phyloP scores from a whole-genome alignment of 2,329 filamentous ascomycete genomes.

The Aspergillus sp. region DNA sequence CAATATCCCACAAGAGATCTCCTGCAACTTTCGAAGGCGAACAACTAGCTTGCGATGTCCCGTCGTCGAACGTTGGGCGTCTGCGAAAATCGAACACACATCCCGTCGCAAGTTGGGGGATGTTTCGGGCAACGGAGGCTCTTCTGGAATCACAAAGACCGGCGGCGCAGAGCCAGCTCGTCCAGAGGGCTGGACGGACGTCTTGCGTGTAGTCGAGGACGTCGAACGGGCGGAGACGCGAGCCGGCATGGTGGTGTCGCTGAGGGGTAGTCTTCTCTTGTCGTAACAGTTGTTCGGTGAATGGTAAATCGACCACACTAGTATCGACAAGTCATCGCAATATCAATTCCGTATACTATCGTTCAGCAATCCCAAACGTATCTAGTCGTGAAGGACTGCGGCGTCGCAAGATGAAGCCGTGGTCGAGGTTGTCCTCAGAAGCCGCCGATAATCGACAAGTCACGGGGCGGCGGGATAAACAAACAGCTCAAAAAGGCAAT shows the following conservation, averaged over 20 bases:
- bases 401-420: background rate
- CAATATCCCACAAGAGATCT: slow-evolving; percentile 62
- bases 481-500: slow-evolving; percentile 34
- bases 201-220: slow-evolving; percentile 31
- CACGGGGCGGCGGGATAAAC: slow-evolving; percentile 26
- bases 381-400: background rate
- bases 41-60: slow-evolving; percentile 86
- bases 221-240: slow-evolving; percentile 35
- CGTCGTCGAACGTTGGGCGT: slow-evolving; percentile 82
- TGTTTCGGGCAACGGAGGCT: slow-evolving; percentile 40
- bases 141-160: slow-evolving; percentile 53
- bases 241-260: slow-evolving; percentile 28
- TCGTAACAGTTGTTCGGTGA: background rate
- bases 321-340: background rate
- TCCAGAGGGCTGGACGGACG: slow-evolving; percentile 64
- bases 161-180: slow-evolving; percentile 56
- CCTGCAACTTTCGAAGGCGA: slow-evolving; percentile 82
- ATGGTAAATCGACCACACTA: background rate
- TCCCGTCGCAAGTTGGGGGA: slow-evolving; percentile 60
- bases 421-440: slow-evolving; percentile 2
- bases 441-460: slow-evolving; percentile 5
- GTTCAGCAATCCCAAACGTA: background rate
- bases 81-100: slow-evolving; percentile 65
- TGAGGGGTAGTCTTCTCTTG: slow-evolving; percentile 4
- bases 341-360: background rate